These are phyloP conservation scores for Triticum timopheevii DNA, from an alignment of 176 grass and related monocot genomes.

Conservation along the genomic window DNA sequence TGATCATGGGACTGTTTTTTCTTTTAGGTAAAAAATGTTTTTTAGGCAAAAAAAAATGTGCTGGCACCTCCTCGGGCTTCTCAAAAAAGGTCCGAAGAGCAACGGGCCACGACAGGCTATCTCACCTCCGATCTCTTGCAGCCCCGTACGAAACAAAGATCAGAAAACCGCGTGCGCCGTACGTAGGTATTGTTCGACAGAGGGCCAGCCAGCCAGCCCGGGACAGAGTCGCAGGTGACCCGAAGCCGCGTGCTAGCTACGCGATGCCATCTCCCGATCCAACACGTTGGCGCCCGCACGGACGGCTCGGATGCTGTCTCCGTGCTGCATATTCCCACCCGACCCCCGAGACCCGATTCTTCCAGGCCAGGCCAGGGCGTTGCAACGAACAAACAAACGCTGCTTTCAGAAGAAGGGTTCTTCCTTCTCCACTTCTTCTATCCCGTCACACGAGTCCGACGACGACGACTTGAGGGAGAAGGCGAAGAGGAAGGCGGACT, in stretches of 20 bases:
- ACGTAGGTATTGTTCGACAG: not conserved
- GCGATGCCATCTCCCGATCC: constrained; percentile 34
- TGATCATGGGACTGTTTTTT: too few species aligned
- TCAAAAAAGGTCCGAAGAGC: not conserved
- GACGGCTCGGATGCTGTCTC: not conserved
- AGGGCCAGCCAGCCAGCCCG: not conserved
- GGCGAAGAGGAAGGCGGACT: not conserved
- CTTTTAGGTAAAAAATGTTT: too few species aligned
- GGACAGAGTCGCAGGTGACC: not conserved
- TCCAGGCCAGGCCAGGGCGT: not conserved
- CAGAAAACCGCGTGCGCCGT: not conserved
- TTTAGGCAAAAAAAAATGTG: too few species aligned
- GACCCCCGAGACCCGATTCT: not conserved
- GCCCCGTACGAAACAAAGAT: not conserved
- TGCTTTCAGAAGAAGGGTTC: not conserved
- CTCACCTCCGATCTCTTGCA: not conserved
- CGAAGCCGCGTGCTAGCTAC: constrained; percentile 36
- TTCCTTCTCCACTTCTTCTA: not conserved
- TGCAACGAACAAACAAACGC: not conserved
- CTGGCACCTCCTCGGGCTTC: not conserved
- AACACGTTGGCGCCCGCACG: not conserved
- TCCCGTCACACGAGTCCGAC: not conserved
- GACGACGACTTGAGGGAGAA: constrained; percentile 19
- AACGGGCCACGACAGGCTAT: too few species aligned
- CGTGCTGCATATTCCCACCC: not conserved